Base-by-base conservation (phyloP, 1,139 yeast species). In the Pneumocystis carinii region DNA sequence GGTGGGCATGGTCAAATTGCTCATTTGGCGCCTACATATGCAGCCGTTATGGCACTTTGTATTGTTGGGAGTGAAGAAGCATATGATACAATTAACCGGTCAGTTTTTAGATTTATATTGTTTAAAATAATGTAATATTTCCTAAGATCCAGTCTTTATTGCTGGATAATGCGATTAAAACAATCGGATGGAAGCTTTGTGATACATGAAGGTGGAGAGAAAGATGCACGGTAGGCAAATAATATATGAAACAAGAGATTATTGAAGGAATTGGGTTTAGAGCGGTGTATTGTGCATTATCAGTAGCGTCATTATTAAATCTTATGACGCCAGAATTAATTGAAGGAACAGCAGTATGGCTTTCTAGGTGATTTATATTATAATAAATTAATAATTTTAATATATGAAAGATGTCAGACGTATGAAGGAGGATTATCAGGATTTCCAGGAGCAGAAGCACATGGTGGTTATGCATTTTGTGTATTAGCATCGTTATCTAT, bases 361-460 rank as follows among this genome's bases (percentile, higher is more conserved):
- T 92, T 12, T 48, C 55, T 19, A 48, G n/a, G 55, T 48, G n/a
- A 24, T 8, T 12, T 7, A 48, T 48, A 24, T 3, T 1, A 7
- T 39, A n/a, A n/a, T n/a, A 24, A 24, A 19, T n/a, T 24, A 24
- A 10, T 24, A 19, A 48, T 24, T 12, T 48, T 48, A 48, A 48
- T 24, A n/a, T 24, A 48, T 48, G n/a, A 69, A 0, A 68, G 72
- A 12, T 89, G 97, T 69, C 98, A 92, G 73, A 87, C 95, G 0
- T 90, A 81, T 73, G 98, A 94, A 74, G 98, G 99, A 32, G 98
- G 98, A 0, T 87, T 90, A 74, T 87, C 92, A 1, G 96, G 95
- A 0, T 77, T 78, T 12, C 90, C 95, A 0, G 76, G 75, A 10
- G 85, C 87, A 62, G 99, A 94, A 73, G 97, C 97, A 0, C 99